Evolutionary conservation across 2,329 filamentous ascomycete species (phyloP).

Genomic region (Exophiala aquamarina): DNA sequence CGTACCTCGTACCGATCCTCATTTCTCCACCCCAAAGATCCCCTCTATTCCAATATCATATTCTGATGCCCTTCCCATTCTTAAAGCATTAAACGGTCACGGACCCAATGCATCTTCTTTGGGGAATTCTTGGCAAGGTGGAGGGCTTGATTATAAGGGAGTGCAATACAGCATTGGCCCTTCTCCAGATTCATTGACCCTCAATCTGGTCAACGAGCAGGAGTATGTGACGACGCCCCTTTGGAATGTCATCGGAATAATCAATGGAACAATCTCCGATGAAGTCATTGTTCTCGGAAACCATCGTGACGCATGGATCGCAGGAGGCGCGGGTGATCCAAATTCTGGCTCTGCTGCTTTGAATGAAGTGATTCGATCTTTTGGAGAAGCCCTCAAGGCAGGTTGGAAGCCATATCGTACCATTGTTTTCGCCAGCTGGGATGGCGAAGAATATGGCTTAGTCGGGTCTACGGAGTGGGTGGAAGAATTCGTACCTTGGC

Average conservation of each 20-base stretch:
- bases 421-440: slow-evolving; percentile 86
- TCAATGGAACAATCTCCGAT: slow-evolving; percentile 76
- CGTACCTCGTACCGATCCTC: slow-evolving; percentile 70
- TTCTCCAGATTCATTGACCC: slow-evolving; percentile 65
- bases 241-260: slow-evolving; percentile 89
- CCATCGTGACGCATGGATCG: slow-evolving; percentile 87
- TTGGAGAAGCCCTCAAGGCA: slow-evolving; percentile 67
- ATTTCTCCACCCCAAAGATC: slow-evolving; percentile 74
- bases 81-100: slow-evolving; percentile 87
- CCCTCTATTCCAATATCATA: slow-evolving; percentile 93
- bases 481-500: slow-evolving; percentile 83
- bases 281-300: slow-evolving; percentile 91
- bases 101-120: slow-evolving; percentile 76
- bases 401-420: slow-evolving; percentile 87
- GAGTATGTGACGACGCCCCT: slow-evolving; percentile 77
- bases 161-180: slow-evolving; percentile 85
- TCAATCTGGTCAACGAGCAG: slow-evolving; percentile 77
- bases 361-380: slow-evolving; percentile 74
- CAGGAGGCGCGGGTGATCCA: slow-evolving; percentile 78
- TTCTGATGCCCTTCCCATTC: slow-evolving; percentile 76
- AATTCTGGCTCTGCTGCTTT: slow-evolving; percentile 79
- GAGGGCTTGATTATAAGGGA: slow-evolving; percentile 74
- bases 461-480: slow-evolving; percentile 91
- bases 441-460: slow-evolving; percentile 81
- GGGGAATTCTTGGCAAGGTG: slow-evolving; percentile 69